Evolutionary conservation across 1,284 basidiomycete genomes (phyloP).

Genomic region (Cutaneotrichosporon sp.): DNA sequence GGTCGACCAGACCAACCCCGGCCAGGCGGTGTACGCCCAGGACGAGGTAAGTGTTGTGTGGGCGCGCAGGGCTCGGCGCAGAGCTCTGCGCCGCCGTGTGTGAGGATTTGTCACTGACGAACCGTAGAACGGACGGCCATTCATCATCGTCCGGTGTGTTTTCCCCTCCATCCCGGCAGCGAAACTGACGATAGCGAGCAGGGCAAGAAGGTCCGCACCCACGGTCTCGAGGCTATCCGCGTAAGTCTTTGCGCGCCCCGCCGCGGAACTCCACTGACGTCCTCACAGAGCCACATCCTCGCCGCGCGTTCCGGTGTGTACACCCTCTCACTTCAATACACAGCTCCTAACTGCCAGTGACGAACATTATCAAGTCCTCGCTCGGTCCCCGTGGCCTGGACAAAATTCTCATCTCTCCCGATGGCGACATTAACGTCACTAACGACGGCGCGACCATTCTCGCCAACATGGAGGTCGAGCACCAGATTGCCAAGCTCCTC

Average conservation of each 20-base stretch:
- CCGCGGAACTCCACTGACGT: slow-evolving; percentile 4
- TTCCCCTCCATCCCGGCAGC: not conserved
- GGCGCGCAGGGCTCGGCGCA: too few species aligned
- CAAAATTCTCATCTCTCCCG: slow-evolving; percentile 97
- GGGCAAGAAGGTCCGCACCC: slow-evolving; percentile 85
- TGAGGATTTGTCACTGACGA: slow-evolving; percentile 1
- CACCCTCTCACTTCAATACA: not conserved
- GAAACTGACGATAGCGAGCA: slow-evolving; percentile 61
- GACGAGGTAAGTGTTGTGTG: slow-evolving; percentile 70
- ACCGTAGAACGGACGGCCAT: slow-evolving; percentile 93
- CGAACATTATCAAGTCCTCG: slow-evolving; percentile 92
- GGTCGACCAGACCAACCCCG: slow-evolving; percentile 46
- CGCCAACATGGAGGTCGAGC: slow-evolving; percentile 95
- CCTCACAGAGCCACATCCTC: slow-evolving; percentile 79
- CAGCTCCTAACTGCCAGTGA: slow-evolving; percentile 55
- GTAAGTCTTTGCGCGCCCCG: slow-evolving; percentile 53
- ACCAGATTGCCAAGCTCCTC: slow-evolving; percentile 95
- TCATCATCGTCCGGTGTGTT: slow-evolving; percentile 73
- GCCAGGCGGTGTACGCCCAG: slow-evolving; percentile 74
- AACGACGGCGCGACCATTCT: slow-evolving; percentile 98
- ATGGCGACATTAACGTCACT: slow-evolving; percentile 98
- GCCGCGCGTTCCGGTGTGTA: slow-evolving; percentile 59
- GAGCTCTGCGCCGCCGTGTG: not conserved
- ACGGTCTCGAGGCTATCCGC: slow-evolving; percentile 95
- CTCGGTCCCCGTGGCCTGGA: slow-evolving; percentile 93